These are phyloP conservation scores for Petunia secreta DNA, from an alignment of 257 asterid genomes.

Conservation along the genomic window DNA sequence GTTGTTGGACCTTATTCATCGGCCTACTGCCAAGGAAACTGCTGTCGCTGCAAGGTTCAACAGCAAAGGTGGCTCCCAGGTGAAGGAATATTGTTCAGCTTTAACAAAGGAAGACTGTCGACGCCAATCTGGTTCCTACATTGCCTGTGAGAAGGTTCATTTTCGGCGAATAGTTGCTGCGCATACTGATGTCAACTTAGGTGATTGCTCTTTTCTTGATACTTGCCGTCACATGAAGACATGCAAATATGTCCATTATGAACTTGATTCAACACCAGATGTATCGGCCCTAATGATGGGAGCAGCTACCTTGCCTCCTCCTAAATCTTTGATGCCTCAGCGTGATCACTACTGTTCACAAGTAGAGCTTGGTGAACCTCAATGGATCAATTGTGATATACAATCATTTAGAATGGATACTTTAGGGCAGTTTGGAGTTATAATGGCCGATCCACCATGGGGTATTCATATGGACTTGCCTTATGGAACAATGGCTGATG, in stretches of 20 bases:
- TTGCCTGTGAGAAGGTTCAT: slow-evolving; percentile 99
- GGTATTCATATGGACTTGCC: slow-evolving; percentile 99
- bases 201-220: slow-evolving; percentile 98
- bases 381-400: slow-evolving; percentile 97
- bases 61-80: slow-evolving; percentile 98
- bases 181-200: slow-evolving; percentile 93
- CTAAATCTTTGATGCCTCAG: slow-evolving; percentile 75
- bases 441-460: slow-evolving; percentile 99
- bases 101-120: slow-evolving; percentile 98
- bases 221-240: slow-evolving; percentile 99
- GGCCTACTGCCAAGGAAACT: slow-evolving; percentile 95
- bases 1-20: slow-evolving; percentile 88
- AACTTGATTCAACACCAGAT: slow-evolving; percentile 93
- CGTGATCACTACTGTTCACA: slow-evolving; percentile 95
- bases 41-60: slow-evolving; percentile 94
- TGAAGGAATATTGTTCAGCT: slow-evolving; percentile 88
- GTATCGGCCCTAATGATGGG: slow-evolving; percentile 80
- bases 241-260: slow-evolving; percentile 98
- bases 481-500: slow-evolving; percentile 99
- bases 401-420: slow-evolving; percentile 96
- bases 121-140: slow-evolving; percentile 75
- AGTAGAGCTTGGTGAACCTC: slow-evolving; percentile 97
- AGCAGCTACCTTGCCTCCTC: slow-evolving; percentile 54
- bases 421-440: slow-evolving; percentile 93
- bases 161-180: slow-evolving; percentile 96